Evolutionary conservation across 495 filamentous ascomycete genomes (phyloP).

Genomic region (Penicillium canescens): DNA sequence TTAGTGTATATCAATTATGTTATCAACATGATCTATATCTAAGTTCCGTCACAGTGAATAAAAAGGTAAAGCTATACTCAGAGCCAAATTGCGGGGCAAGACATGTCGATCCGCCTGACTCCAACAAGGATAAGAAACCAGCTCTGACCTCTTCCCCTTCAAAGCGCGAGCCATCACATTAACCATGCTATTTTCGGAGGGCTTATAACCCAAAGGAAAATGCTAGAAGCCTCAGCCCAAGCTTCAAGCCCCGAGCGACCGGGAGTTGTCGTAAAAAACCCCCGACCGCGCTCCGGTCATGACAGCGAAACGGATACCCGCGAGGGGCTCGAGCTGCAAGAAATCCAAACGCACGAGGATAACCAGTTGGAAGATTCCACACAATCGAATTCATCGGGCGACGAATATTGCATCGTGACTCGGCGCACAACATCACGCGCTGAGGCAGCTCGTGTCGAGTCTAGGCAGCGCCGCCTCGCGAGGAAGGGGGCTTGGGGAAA

Average conservation of each 20-base stretch:
- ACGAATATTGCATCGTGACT: slow-evolving; percentile 36
- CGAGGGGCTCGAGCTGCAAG: slow-evolving; percentile 31
- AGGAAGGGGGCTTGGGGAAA: slow-evolving; percentile 25
- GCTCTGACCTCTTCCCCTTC: not conserved
- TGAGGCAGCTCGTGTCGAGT: slow-evolving; percentile 1
- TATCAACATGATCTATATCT: not conserved
- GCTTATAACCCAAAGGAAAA: not conserved
- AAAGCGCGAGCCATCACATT: not conserved
- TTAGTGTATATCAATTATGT: too few species aligned
- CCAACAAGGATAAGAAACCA: not conserved
- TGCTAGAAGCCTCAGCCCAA: not conserved
- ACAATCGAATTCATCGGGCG: slow-evolving; percentile 33
- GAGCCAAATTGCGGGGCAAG: not conserved
- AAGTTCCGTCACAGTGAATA: not conserved
- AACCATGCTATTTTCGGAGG: not conserved
- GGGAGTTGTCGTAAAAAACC: slow-evolving; percentile 3
- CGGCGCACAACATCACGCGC: slow-evolving; percentile 28
- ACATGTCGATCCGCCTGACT: not conserved
- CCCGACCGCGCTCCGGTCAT: slow-evolving; percentile 25
- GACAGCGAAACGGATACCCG: slow-evolving; percentile 9
- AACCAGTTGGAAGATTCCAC: slow-evolving; percentile 18
- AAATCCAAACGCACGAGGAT: slow-evolving; percentile 26
- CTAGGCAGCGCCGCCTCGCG: slow-evolving; percentile 14
- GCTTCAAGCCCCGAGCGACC: slow-evolving; percentile 3
- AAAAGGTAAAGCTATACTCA: too few species aligned